Conservation (phyloP, 768 basidiomycete species). For the Strobilomyces confusus region DNA sequence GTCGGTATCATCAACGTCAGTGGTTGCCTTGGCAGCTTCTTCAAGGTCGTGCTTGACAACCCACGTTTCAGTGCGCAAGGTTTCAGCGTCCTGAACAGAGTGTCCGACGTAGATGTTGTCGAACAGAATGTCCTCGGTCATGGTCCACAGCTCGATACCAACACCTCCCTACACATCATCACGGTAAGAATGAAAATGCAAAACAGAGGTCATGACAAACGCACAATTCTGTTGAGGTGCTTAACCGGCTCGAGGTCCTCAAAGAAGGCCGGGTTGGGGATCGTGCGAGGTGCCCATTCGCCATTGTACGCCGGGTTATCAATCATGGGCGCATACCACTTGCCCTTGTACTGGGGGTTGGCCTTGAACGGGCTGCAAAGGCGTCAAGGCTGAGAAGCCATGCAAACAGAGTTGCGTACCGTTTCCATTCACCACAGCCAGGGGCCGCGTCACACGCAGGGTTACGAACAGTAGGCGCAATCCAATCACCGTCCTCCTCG, state of each 20-base stretch:
- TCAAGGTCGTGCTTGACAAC: slow-evolving; percentile 86
- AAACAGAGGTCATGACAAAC: slow-evolving; percentile 20
- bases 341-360: slow-evolving; percentile 97
- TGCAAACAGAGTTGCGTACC: slow-evolving; percentile 34
- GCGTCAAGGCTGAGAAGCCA: not conserved
- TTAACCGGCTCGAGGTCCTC: slow-evolving; percentile 83
- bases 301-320: slow-evolving; percentile 99
- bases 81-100: slow-evolving; percentile 80
- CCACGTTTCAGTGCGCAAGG: slow-evolving; percentile 84
- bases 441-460: slow-evolving; percentile 85
- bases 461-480: slow-evolving; percentile 85
- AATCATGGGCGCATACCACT: slow-evolving; percentile 92
- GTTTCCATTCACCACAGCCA: slow-evolving; percentile 95
- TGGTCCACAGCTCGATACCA: slow-evolving; percentile 99
- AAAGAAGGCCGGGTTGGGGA: slow-evolving; percentile 87
- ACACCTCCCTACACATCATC: slow-evolving; percentile 66
- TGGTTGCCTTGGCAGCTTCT: slow-evolving; percentile 42
- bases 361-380: slow-evolving; percentile 68
- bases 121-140: slow-evolving; percentile 94
- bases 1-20: slow-evolving; percentile 45
- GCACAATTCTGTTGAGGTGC: slow-evolving; percentile 78
- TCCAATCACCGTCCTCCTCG: slow-evolving; percentile 99
- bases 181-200: not conserved
- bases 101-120: slow-evolving; percentile 94
- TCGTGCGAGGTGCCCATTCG: slow-evolving; percentile 87